phyloP scores from a whole-genome alignment of 164 flowering plant species.

The Aristolochia contorta region DNA sequence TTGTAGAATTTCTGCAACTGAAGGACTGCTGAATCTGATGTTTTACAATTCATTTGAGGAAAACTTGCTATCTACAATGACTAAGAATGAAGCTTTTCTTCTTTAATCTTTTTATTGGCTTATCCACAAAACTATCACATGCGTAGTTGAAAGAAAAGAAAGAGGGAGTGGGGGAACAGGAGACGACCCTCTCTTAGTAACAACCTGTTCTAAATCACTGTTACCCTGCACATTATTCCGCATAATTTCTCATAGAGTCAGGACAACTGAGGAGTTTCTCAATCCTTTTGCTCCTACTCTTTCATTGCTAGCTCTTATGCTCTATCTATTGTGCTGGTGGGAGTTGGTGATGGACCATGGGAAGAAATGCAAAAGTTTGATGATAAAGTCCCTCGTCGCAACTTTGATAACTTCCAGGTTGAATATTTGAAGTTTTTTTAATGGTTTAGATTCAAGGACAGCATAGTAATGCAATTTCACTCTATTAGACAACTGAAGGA shows the following conservation, averaged over 20 bases:
- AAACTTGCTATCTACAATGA: not conserved
- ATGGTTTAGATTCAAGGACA: not conserved
- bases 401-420: conserved; percentile 88
- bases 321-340: conserved; percentile 73
- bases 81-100: not conserved
- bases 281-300: not conserved
- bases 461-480: not conserved
- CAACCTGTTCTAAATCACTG: too few species aligned
- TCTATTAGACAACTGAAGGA: not conserved
- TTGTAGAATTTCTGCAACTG: not conserved
- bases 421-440: not conserved
- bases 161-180: too few species aligned
- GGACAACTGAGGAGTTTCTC: too few species aligned
- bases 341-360: conserved; percentile 98
- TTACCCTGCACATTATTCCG: too few species aligned
- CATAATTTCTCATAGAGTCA: too few species aligned
- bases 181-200: too few species aligned
- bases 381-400: conserved; percentile 80
- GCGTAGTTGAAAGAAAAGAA: not conserved
- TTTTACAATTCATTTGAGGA: not conserved
- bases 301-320: conserved; percentile 26
- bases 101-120: not conserved
- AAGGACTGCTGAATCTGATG: not conserved
- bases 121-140: not conserved
- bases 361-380: conserved; percentile 90